Conservation (phyloP, 2,329 filamentous ascomycete species). For the Colletotrichum sp. region DNA sequence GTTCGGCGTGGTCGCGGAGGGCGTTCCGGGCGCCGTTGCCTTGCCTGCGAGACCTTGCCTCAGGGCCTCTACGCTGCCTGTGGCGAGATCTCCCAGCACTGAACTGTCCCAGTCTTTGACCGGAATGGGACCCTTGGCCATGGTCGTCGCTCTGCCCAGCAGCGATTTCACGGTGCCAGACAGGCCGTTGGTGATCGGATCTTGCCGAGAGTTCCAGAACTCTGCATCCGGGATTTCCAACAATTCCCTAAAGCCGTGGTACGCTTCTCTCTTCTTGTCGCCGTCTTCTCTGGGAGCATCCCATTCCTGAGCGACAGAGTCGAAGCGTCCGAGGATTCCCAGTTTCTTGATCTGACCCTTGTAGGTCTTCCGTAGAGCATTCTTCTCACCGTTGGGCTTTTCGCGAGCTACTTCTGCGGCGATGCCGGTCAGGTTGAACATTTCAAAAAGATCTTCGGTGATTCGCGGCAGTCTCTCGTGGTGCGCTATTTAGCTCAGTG, state of each 20-base stretch:
- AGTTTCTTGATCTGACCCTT: conserved; percentile 72
- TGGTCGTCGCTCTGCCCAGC: conserved; percentile 57
- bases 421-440: conserved; percentile 60
- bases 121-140: conserved; percentile 62
- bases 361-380: conserved; percentile 70
- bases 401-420: conserved; percentile 67
- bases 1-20: conserved; percentile 38
- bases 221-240: conserved; percentile 49
- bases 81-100: conserved; percentile 61
- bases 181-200: conserved; percentile 60
- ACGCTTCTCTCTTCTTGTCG: conserved; percentile 56
- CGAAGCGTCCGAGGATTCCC: conserved; percentile 66
- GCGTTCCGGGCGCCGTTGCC: conserved; percentile 59
- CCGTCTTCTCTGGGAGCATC: conserved; percentile 45
- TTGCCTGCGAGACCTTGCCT: conserved; percentile 48
- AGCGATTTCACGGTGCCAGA: conserved; percentile 45
- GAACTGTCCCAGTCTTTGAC: conserved; percentile 62
- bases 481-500: conserved; percentile 51
- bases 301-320: conserved; percentile 55
- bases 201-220: conserved; percentile 36
- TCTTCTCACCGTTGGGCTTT: conserved; percentile 71
- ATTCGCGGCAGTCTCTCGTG: conserved; percentile 50
- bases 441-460: conserved; percentile 63
- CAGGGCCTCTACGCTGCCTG: conserved; percentile 41
- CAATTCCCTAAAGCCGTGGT: conserved; percentile 59